Evolutionary conservation across 2,329 filamentous ascomycete species (phyloP), one percentile per base, ranked within the genome.

Genomic region (Exophiala sideris): DNA sequence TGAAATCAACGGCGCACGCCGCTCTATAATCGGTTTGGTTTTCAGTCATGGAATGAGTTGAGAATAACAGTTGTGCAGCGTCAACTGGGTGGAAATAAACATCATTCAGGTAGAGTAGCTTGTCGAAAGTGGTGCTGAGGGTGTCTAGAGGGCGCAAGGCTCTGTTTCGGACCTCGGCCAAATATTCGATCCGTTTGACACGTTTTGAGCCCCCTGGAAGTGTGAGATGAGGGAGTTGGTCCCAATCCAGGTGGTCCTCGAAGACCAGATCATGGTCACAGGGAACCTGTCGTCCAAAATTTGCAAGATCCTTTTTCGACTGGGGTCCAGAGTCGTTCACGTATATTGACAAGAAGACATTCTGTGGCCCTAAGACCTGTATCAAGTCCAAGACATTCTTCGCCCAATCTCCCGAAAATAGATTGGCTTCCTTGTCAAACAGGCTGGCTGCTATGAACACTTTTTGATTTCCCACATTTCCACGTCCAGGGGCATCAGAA

Each of bases 1-100:
- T 83, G 65, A 86, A 90, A 71, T 91, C 88, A n/a, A 88, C 76
- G 1, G 85, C 85, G 65, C 88, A 91, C 2, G 85, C 86, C 3
- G 86, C 84, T 9, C 85, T 80, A 64, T 90, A 91, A 45, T 76
- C 72, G 0, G 80, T 64, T 18, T 70, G 68, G 9, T 84, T 85
- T 29, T 77, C 70, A 6, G 50, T 40, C 50, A 79, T 73, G 16
- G 73, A 68, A 59, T 84, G 81, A 4, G 82, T 84, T 1, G 80
- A 81, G 63, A 77, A 88, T 7, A 91, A 73, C 5, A 85, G 72
- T 57, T 85, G 81, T 5, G 77, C 72, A 2, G 79, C 80, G 57
- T 84, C 81, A 20, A 81, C 64, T 0, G 82, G 80, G 56, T 83
- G 71, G 65, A 84, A 85, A 33, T 79, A 70, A 35, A 90, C 79